Base-by-base conservation (phyloP, 768 basidiomycete genomes). In the Amyloporia xantha region DNA sequence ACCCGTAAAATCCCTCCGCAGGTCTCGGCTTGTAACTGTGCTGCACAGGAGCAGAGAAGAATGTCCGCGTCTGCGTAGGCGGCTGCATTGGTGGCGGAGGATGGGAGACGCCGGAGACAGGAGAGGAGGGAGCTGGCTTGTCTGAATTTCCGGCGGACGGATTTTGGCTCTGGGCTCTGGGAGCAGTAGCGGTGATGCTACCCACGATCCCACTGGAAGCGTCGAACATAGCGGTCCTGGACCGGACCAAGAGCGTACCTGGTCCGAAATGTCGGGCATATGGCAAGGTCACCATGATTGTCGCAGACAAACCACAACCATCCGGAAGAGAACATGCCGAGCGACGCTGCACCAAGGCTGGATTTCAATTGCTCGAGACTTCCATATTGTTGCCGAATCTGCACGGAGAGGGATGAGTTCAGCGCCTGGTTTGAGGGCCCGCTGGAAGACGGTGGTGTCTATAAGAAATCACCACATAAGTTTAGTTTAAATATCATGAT, bases 261-360 rank as follows among this genome's bases (percentile, higher is more conserved):
- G 90, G 76, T 4, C 90, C 93, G n/a, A 60, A 91, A 89, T 0
- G 94, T 95, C 13, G 91, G 87, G 42, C 92, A 65, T 52, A 94
- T 75, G 21, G 81, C 91, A 47, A 84, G 66, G 54, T 76, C 74
- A 13, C 80, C 81, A 4, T 63, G 60, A 17, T 66, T 58, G 68
- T 91, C 86, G 2, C 77, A 77, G 51, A 94, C 91, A 63, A 95
- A 78, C 94, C 92, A 95, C 48, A 92, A 72, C 71, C 79, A 93
- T 45, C 91, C 91, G 25, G 78, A 79, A 49, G 81, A 81, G 58
- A 82, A 82, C 75, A 91, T 81, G 52, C 89, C 91, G 44, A 77
- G 69, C 28, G 76, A 90, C 2, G 88, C 82, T 4, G 89, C 83
- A 10, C 81, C 81, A 64, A 92, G 80, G 49, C 77, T 71, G 21